Evolutionary conservation across 1,139 yeast species (phyloP).

Genomic region (Saccharomycopsis hybrid): DNA sequence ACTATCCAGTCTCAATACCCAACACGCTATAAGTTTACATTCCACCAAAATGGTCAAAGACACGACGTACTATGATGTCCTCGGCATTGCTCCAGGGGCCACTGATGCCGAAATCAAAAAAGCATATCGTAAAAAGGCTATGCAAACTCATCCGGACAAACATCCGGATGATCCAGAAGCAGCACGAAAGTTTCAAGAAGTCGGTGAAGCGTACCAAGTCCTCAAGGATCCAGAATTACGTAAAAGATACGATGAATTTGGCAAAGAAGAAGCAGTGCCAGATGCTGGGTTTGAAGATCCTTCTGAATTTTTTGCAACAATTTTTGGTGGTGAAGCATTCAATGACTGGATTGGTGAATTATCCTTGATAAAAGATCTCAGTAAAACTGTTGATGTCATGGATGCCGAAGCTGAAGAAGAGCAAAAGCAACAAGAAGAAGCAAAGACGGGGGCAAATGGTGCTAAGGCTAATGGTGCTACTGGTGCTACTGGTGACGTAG

Average conservation of each 20-base stretch:
- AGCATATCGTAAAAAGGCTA: slow-evolving; percentile 87
- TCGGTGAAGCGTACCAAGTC: slow-evolving; percentile 73
- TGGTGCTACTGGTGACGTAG: slow-evolving; percentile 1
- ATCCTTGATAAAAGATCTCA: slow-evolving; percentile 72
- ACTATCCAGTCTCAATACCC: too few species aligned
- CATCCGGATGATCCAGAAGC: slow-evolving; percentile 77
- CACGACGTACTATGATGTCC: slow-evolving; percentile 77
- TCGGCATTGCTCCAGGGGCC: slow-evolving; percentile 66
- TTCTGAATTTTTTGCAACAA: slow-evolving; percentile 70
- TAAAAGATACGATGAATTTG: slow-evolving; percentile 73
- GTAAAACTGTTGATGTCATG: slow-evolving; percentile 52
- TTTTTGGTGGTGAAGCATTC: slow-evolving; percentile 93
- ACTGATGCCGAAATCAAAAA: slow-evolving; percentile 80
- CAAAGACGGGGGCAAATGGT: slow-evolving; percentile 27
- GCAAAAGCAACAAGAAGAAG: slow-evolving; percentile 35
- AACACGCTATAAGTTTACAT: too few species aligned
- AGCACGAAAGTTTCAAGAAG: slow-evolving; percentile 51
- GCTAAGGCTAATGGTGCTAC: neutral
- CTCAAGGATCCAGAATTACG: slow-evolving; percentile 70
- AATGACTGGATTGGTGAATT: slow-evolving; percentile 86
- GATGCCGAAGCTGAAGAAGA: slow-evolving; percentile 29
- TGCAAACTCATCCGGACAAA: slow-evolving; percentile 90
- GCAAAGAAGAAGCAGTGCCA: slow-evolving; percentile 80
- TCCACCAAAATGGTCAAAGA: slow-evolving; percentile 93
- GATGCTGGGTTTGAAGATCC: slow-evolving; percentile 87